Evolutionary conservation across 2,329 filamentous ascomycete genomes (phyloP).

Genomic region (Seiridium unicorne): DNA sequence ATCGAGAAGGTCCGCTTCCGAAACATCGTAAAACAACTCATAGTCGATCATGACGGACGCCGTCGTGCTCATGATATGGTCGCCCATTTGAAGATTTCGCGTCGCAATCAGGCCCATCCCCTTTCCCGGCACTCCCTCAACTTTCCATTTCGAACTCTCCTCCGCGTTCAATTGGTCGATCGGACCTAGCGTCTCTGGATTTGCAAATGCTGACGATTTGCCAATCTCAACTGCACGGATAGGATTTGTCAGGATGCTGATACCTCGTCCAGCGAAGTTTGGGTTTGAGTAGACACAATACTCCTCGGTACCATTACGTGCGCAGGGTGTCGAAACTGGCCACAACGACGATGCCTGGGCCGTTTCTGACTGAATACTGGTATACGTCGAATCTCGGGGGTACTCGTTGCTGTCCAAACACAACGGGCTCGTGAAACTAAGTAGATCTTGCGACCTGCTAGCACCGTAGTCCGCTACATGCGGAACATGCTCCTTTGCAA

Average conservation of each 20-base stretch:
- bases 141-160: slow-evolving; percentile 24
- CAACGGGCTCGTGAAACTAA: neutral
- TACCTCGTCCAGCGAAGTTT: slow-evolving; percentile 35
- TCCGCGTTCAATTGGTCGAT: slow-evolving; percentile 25
- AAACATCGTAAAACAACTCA: slow-evolving; percentile 29
- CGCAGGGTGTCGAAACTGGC: slow-evolving; percentile 13
- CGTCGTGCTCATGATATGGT: slow-evolving; percentile 36
- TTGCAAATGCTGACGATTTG: slow-evolving; percentile 24
- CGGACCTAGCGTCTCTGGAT: slow-evolving; percentile 18
- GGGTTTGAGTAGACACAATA: slow-evolving; percentile 35
- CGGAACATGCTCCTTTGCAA: no score
- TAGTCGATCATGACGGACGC: slow-evolving; percentile 38
- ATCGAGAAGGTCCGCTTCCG: slow-evolving; percentile 19
- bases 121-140: slow-evolving; percentile 36
- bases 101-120: slow-evolving; percentile 36
- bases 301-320: slow-evolving; percentile 6
- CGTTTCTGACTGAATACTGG: neutral
- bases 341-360: slow-evolving; percentile 2
- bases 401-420: no score
- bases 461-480: no score
- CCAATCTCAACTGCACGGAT: slow-evolving; percentile 28
- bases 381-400: no score
- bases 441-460: neutral
- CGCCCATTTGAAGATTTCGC: slow-evolving; percentile 30
- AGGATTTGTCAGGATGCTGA: slow-evolving; percentile 35